Evolutionary conservation across 2,329 filamentous ascomycete species (phyloP), one percentile per base, ranked within the genome.

Genomic region (Aspergillus sp.): DNA sequence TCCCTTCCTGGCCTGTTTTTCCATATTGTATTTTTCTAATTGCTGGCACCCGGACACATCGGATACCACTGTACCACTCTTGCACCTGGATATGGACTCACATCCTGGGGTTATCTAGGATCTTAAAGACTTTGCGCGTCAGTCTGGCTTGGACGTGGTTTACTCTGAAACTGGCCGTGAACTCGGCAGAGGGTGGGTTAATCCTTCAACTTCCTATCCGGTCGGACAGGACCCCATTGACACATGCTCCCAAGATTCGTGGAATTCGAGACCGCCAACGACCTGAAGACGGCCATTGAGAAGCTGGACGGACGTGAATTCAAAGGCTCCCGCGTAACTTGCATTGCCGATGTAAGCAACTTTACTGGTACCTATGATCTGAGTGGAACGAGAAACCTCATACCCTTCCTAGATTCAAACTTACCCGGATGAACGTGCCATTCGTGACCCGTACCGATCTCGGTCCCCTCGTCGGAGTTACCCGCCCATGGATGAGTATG

Each of bases 71-170:
- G 58, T 57, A 64, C 62, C 59, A 48, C 64, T 61, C 58, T 63
- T 66, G 59, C 70, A 67, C 81, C 84, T 82, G 81, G 84, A 86
- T 77, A 81, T 78, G 86, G 81, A 92, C 90, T 93, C 91, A 95
- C 90, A 84, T 85, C 69, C 54, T 86, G 85, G 86, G 80, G 84
- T 84, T 88, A 82, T 88, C 81, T 92, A 99, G 95, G 95, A 99
- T 80, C 88, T 99, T 57, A 99, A 99, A 90, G 95, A 99, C 79
- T 99, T 99, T 81, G 95, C 95, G 64, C 92, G 95, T 76, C 91
- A 96, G 79, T 96, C 94, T 78, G 92, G 92, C 79, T 86, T 96
- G 78, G 95, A 98, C 77, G 95, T 99, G 67, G 95, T 99, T 73
- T 99, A 96, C 78, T 97, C 93, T 67, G 95, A 99, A 81, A 96